phyloP scores from a whole-genome alignment of 2,329 filamentous ascomycete genomes.

The Neofusicoccum sp. region DNA sequence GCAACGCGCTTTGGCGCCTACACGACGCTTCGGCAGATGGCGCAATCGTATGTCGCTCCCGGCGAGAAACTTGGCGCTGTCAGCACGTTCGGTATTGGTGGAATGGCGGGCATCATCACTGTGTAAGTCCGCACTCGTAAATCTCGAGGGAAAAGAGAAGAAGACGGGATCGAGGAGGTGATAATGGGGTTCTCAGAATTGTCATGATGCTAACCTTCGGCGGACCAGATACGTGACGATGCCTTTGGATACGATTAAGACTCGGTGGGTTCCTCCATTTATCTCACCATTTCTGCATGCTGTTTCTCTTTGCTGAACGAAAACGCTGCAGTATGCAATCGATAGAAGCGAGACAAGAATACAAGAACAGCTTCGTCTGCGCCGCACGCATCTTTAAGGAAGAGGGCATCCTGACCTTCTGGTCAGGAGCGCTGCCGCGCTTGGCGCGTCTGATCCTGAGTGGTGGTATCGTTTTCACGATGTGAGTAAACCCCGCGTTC shows the following conservation, averaged over 20 bases:
- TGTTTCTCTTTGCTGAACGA: background rate
- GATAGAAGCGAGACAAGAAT: conserved; percentile 74
- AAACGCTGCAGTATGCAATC: conserved; percentile 73
- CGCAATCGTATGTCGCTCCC: conserved; percentile 86
- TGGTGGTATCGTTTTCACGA: conserved; percentile 93
- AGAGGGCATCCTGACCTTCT: conserved; percentile 86
- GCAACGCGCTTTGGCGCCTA: conserved; percentile 90
- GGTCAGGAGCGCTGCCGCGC: conserved; percentile 87
- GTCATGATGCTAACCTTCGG: conserved; percentile 25
- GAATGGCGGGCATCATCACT: conserved; percentile 83
- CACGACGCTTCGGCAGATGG: conserved; percentile 84
- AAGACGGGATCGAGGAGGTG: too few species aligned
- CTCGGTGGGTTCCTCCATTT: conserved; percentile 38
- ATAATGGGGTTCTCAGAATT: background rate
- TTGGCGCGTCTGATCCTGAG: conserved; percentile 83
- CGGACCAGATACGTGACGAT: conserved; percentile 50
- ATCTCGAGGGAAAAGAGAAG: too few species aligned
- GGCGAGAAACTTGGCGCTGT: conserved; percentile 89
- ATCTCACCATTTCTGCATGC: conserved; percentile 34
- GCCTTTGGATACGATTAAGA: conserved; percentile 91
- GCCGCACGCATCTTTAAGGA: conserved; percentile 80
- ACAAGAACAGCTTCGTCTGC: conserved; percentile 86
- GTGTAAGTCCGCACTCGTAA: too few species aligned
- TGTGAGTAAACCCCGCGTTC: conserved; percentile 94
- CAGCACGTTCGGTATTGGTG: conserved; percentile 88